Conservation (phyloP, 2,329 filamentous ascomycete genomes). For the Daldinia sp. region DNA sequence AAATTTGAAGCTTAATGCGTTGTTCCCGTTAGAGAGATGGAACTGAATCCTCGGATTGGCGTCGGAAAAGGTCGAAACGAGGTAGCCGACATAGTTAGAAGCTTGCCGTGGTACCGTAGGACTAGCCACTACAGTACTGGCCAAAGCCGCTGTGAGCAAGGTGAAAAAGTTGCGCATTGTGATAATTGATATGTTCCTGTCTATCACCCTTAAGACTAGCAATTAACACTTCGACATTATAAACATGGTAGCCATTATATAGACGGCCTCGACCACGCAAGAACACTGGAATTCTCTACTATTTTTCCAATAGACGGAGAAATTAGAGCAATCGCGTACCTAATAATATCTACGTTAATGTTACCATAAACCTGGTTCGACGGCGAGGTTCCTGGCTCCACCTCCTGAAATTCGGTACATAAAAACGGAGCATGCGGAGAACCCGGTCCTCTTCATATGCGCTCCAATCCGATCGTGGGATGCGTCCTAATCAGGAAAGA, state of each 20-base stretch:
- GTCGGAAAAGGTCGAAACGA: conserved; percentile 55
- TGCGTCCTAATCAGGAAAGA: conserved; percentile 24
- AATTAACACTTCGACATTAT: not conserved
- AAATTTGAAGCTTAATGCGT: conserved; percentile 51
- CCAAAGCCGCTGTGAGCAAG: conserved; percentile 29
- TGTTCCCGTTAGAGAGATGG: conserved; percentile 52
- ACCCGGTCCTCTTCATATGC: conserved; percentile 29
- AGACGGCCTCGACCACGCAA: not conserved
- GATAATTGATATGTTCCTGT: not conserved
- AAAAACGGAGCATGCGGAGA: conserved; percentile 35
- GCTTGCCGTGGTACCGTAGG: conserved; percentile 27
- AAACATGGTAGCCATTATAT: not conserved
- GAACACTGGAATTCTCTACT: not conserved
- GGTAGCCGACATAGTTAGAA: conserved; percentile 51
- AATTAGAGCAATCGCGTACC: conserved; percentile 20
- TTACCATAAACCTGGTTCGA: conserved; percentile 25
- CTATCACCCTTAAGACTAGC: not conserved
- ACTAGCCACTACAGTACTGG: conserved; percentile 22
- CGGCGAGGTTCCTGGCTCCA: conserved; percentile 9
- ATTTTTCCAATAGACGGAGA: conserved; percentile 21
- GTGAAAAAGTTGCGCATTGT: conserved; percentile 19
- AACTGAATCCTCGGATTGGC: conserved; percentile 51
- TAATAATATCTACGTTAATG: conserved; percentile 21
- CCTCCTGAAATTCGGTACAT: conserved; percentile 25
- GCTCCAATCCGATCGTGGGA: conserved; percentile 34